These are phyloP conservation scores for Pezicula radicicola DNA, from an alignment of 2,329 filamentous ascomycete species.

Conservation along the genomic window DNA sequence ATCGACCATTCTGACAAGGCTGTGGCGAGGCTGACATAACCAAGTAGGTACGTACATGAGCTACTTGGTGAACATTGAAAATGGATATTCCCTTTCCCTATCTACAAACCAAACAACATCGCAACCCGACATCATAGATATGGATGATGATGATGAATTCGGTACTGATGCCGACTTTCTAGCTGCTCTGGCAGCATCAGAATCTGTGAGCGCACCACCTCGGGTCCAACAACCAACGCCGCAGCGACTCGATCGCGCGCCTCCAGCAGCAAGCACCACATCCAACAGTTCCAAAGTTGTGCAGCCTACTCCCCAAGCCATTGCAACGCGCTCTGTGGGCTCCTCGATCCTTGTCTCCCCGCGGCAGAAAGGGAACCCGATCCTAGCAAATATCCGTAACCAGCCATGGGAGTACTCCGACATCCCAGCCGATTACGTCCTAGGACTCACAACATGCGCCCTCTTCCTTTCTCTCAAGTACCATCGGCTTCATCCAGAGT, in stretches of 20 bases:
- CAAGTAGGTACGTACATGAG: too few relatives aligned
- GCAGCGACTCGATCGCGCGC: constrained; percentile 52
- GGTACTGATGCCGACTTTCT: constrained; percentile 55
- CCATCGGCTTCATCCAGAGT: constrained; percentile 94
- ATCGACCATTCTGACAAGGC: too few relatives aligned
- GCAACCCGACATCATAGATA: constrained; percentile 1
- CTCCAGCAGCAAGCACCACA: constrained; percentile 26
- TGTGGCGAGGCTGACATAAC: too few relatives aligned
- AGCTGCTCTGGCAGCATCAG: constrained; percentile 50
- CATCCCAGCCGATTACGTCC: constrained; percentile 89
- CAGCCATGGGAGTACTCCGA: constrained; percentile 96
- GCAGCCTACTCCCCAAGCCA: constrained; percentile 85
- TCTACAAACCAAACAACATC: background rate
- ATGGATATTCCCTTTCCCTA: background rate
- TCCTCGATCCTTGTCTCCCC: constrained; percentile 87
- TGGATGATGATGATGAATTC: constrained; percentile 51
- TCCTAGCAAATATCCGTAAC: constrained; percentile 76
- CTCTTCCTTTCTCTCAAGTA: constrained; percentile 95
- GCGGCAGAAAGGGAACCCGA: constrained; percentile 91
- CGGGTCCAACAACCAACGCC: constrained; percentile 41
- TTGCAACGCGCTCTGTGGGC: constrained; percentile 61
- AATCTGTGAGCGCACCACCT: constrained; percentile 18
- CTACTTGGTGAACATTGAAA: too few relatives aligned
- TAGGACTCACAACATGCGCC: constrained; percentile 84
- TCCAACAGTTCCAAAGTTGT: constrained; percentile 56